Conservation (phyloP, 1,284 basidiomycete species). For the Gymnopus androsaceus region DNA sequence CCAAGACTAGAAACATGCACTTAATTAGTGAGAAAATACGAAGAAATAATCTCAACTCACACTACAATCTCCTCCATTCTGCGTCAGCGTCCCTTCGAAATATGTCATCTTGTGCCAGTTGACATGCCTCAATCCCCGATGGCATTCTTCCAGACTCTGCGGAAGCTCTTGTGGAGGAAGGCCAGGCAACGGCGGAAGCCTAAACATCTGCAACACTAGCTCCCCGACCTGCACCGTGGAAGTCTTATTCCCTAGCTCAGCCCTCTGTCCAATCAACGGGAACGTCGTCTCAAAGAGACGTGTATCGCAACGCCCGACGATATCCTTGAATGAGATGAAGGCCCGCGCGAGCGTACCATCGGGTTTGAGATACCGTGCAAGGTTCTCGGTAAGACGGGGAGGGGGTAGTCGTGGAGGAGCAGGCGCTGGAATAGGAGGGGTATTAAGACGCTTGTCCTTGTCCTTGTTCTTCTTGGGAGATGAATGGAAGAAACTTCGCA, state of each 20-base stretch:
- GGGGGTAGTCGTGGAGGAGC: slow-evolving; percentile 32
- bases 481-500: slow-evolving; percentile 75
- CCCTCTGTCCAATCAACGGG: slow-evolving; percentile 78
- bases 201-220: slow-evolving; percentile 85
- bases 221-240: slow-evolving; percentile 73
- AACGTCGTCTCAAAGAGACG: slow-evolving; percentile 82
- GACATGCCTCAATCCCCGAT: slow-evolving; percentile 84
- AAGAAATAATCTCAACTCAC: slow-evolving; percentile 49
- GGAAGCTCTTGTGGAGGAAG: slow-evolving; percentile 80
- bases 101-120: slow-evolving; percentile 92
- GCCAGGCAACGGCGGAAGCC: slow-evolving; percentile 85
- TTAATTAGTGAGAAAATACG: neutral
- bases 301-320: slow-evolving; percentile 79
- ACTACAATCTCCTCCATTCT: slow-evolving; percentile 92
- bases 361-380: slow-evolving; percentile 80
- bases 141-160: slow-evolving; percentile 89
- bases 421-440: slow-evolving; percentile 38
- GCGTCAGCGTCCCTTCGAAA: slow-evolving; percentile 91
- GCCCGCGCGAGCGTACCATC: slow-evolving; percentile 81
- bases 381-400: slow-evolving; percentile 60
- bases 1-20: slow-evolving; percentile 64
- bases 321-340: slow-evolving; percentile 84
- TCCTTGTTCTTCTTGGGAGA: slow-evolving; percentile 74
- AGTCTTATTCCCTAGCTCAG: slow-evolving; percentile 56
- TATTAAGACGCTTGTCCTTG: slow-evolving; percentile 35